Evolutionary conservation across 352 stramenopile species (phyloP).

Genomic region (Peronosclerospora sorghi): DNA sequence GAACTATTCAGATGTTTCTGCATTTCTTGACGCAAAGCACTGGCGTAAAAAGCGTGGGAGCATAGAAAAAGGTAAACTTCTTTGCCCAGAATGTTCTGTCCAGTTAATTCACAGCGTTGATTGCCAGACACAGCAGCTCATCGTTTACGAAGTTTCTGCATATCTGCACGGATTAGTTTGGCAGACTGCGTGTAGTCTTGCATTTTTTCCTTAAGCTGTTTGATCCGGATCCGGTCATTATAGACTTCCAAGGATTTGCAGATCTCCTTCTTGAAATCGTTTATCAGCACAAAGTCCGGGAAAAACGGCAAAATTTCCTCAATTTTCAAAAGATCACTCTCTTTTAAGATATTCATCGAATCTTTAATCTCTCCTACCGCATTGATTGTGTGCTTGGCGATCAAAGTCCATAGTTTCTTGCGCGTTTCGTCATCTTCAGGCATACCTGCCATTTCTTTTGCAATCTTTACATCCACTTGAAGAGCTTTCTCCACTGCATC

Average conservation of each 20-base stretch:
- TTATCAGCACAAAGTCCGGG: slow-evolving; percentile 92
- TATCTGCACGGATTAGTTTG: slow-evolving; percentile 83
- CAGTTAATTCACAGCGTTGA: slow-evolving; percentile 83
- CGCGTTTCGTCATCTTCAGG: slow-evolving; percentile 79
- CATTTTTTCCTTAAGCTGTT: slow-evolving; percentile 89
- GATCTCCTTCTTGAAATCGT: slow-evolving; percentile 93
- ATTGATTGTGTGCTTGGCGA: slow-evolving; percentile 89
- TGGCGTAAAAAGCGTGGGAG: slow-evolving; percentile 88
- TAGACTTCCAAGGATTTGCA: slow-evolving; percentile 87
- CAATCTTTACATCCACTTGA: slow-evolving; percentile 87
- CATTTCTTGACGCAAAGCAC: slow-evolving; percentile 83
- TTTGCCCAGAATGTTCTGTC: slow-evolving; percentile 79
- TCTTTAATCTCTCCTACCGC: slow-evolving; percentile 76
- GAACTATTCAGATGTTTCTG: slow-evolving; percentile 82
- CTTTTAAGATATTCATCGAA: slow-evolving; percentile 77
- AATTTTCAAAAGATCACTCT: slow-evolving; percentile 85
- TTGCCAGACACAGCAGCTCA: slow-evolving; percentile 81
- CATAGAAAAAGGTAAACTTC: slow-evolving; percentile 94
- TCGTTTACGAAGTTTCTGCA: slow-evolving; percentile 81
- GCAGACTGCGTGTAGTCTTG: slow-evolving; percentile 86
- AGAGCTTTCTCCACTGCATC: slow-evolving; percentile 87
- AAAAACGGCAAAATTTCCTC: slow-evolving; percentile 93
- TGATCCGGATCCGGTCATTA: slow-evolving; percentile 86
- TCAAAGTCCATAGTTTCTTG: slow-evolving; percentile 91
- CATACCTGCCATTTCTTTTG: slow-evolving; percentile 88